Conservation (phyloP, 352 stramenopile species). For the Phytophthora nicotianae region DNA sequence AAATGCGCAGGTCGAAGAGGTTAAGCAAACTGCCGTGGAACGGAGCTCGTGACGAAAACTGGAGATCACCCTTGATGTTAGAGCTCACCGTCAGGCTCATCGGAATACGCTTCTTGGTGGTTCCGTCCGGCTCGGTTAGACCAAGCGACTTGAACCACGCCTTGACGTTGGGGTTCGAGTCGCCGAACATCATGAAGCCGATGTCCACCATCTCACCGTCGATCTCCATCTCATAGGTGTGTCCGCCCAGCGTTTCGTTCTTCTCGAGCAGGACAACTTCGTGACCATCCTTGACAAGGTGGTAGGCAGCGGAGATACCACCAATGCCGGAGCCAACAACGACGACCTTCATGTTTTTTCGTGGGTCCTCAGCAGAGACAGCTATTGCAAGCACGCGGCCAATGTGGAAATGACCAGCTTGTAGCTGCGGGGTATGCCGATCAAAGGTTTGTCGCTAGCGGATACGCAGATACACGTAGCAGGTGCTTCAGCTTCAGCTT, state of each 20-base stretch:
- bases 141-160: slow-evolving; percentile 88
- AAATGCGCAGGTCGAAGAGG: slow-evolving; percentile 79
- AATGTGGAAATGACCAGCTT: slow-evolving; percentile 33
- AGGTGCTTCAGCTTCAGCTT: slow-evolving; percentile 35
- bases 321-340: slow-evolving; percentile 86
- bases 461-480: slow-evolving; percentile 25
- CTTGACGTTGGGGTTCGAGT: slow-evolving; percentile 92
- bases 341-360: slow-evolving; percentile 79
- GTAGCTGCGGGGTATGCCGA: slow-evolving; percentile 1
- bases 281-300: slow-evolving; percentile 84
- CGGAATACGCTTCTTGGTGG: slow-evolving; percentile 86
- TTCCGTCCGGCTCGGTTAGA: slow-evolving; percentile 83
- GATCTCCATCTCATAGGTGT: slow-evolving; percentile 90
- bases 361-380: slow-evolving; percentile 5
- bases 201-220: slow-evolving; percentile 86
- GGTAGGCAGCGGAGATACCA: slow-evolving; percentile 83
- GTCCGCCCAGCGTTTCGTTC: slow-evolving; percentile 76
- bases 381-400: slow-evolving; percentile 27
- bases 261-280: slow-evolving; percentile 85
- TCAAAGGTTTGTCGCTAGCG: slow-evolving; percentile 4
- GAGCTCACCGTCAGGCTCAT: slow-evolving; percentile 89
- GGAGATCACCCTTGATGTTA: slow-evolving; percentile 77
- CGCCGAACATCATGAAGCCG: slow-evolving; percentile 91
- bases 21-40: slow-evolving; percentile 68
- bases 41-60: slow-evolving; percentile 87